Percentiles rank a stretch among this genome's conserved stretches.
Conservation (phyloP, 2,329 filamentous ascomycete genomes). For the Stachybotrys chartarum region DNA sequence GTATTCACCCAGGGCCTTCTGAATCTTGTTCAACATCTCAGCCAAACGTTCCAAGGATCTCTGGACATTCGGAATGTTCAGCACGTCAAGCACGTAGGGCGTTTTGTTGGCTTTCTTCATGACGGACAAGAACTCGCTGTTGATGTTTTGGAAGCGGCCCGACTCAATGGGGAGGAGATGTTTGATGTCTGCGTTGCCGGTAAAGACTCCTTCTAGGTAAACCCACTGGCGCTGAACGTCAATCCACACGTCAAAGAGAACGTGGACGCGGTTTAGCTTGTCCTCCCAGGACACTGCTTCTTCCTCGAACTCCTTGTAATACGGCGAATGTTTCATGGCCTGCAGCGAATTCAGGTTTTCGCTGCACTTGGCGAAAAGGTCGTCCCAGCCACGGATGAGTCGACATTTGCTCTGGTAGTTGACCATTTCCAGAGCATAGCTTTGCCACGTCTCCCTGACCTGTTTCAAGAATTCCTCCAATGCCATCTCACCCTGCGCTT, state of each 20-base stretch:
- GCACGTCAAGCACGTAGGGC: conserved; percentile 88
- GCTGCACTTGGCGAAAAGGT: conserved; percentile 96
- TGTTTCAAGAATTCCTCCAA: conserved; percentile 95
- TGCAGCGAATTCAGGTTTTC: conserved; percentile 96
- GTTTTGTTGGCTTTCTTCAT: conserved; percentile 99
- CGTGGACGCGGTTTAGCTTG: conserved; percentile 92
- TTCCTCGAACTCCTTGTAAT: conserved; percentile 99
- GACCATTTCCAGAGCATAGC: conserved; percentile 88
- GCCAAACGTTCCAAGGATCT: conserved; percentile 92
- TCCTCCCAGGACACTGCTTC: conserved; percentile 97
- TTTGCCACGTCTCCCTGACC: conserved; percentile 94
- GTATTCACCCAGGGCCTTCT: conserved; percentile 97
- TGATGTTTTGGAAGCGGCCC: conserved; percentile 97
- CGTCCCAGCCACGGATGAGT: conserved; percentile 95
- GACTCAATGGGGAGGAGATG: conserved; percentile 95
- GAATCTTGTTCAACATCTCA: conserved; percentile 97
- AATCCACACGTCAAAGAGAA: conserved; percentile 99
- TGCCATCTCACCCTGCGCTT: conserved; percentile 97
- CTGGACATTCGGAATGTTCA: conserved; percentile 92
- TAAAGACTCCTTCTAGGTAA: conserved; percentile 97
- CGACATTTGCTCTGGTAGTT: conserved; percentile 98
- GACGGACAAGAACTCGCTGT: conserved; percentile 95
- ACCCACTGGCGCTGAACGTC: conserved; percentile 99
- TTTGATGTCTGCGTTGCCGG: conserved; percentile 97
- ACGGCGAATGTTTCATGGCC: conserved; percentile 97